Evolutionary conservation across 2,329 filamentous ascomycete species (phyloP).

Genomic region (Cladosporium sp.): DNA sequence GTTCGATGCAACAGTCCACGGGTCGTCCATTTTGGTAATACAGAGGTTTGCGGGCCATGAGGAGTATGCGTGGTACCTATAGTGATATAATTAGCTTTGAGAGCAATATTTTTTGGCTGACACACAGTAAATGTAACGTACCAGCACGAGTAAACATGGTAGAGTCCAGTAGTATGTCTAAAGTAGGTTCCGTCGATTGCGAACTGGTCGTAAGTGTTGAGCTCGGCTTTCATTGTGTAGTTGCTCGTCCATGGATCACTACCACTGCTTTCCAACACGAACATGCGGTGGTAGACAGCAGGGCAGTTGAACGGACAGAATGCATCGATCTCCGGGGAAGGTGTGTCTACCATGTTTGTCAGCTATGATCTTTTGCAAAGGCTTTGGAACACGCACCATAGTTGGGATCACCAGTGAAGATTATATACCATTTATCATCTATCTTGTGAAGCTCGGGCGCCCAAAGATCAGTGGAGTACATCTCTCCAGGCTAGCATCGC

Average conservation of each 20-base stretch:
- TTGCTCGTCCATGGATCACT: constrained; percentile 48
- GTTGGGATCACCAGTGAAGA: constrained; percentile 54
- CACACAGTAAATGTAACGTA: neutral
- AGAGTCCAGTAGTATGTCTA: constrained; percentile 42
- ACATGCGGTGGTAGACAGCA: constrained; percentile 55
- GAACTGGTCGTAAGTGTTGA: constrained; percentile 55
- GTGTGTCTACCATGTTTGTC: constrained; percentile 36
- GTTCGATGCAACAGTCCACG: constrained; percentile 49
- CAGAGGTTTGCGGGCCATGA: constrained; percentile 56
- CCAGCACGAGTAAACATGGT: constrained; percentile 47
- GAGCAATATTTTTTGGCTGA: constrained; percentile 26
- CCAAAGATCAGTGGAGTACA: constrained; percentile 51
- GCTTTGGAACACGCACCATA: constrained; percentile 13
- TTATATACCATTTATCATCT: constrained; percentile 51
- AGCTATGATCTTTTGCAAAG: neutral
- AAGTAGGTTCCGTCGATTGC: constrained; percentile 58
- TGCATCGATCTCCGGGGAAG: constrained; percentile 50
- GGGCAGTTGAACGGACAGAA: constrained; percentile 51
- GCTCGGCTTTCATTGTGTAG: constrained; percentile 48
- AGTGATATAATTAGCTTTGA: constrained; percentile 44
- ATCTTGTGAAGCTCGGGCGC: constrained; percentile 50
- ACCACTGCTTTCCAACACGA: constrained; percentile 46
- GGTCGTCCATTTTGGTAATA: constrained; percentile 51
- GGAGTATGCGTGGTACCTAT: constrained; percentile 45
- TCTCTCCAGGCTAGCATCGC: constrained; percentile 33